Evolutionary conservation across 169 alveolate genomes (phyloP).

Genomic region (Plasmodium falciparum): DNA sequence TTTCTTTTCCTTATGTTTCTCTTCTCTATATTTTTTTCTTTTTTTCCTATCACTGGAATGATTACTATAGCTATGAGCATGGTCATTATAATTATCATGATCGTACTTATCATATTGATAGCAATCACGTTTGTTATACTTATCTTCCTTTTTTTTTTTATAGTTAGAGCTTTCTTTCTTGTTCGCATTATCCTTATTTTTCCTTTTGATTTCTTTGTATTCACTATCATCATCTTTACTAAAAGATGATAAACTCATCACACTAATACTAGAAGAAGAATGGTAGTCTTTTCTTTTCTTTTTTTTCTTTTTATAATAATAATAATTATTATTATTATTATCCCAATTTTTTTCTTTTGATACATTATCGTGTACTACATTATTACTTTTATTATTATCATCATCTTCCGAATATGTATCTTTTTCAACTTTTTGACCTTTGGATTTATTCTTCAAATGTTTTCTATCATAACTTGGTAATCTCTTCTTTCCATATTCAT

Average conservation of each 20-base stretch:
- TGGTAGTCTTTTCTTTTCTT: slow-evolving; percentile 1
- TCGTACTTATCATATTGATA: background rate
- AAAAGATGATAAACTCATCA: slow-evolving; percentile 16
- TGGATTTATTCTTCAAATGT: background rate
- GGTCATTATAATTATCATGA: background rate
- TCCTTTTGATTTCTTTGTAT: background rate
- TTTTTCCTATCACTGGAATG: background rate
- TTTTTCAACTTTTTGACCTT: background rate
- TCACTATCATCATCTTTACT: background rate
- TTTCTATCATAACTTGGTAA: background rate
- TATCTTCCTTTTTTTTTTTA: slow-evolving; percentile 8
- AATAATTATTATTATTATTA: no score
- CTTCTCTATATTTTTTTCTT: background rate
- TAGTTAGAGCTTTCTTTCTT: background rate
- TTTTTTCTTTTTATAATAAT: background rate
- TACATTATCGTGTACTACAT: background rate
- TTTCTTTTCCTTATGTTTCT: background rate
- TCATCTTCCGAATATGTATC: background rate
- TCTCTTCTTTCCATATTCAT: background rate
- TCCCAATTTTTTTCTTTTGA: background rate
- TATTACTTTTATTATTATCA: background rate
- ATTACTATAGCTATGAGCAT: background rate
- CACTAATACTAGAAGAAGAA: background rate
- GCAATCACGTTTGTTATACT: background rate
- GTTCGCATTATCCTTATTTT: background rate